phyloP scores from a whole-genome alignment of 78 protist genomes.

The Goniomonas avonlea region DNA sequence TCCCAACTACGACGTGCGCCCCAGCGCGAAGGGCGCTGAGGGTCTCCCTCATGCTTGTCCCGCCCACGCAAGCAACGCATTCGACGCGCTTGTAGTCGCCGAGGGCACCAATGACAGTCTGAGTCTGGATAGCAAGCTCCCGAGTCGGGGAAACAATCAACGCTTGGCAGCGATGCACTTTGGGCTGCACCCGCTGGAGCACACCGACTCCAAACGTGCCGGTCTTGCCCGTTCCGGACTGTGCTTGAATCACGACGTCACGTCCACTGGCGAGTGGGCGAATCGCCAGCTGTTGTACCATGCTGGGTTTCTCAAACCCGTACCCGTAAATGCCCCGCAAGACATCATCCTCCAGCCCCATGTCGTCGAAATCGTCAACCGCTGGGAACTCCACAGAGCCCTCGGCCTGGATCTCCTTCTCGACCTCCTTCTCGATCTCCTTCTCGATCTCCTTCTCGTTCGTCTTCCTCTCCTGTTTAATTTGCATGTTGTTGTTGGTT shows the following conservation, averaged over 20 bases:
- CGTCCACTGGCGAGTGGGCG: conserved; percentile 26
- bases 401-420: too few species aligned
- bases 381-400: too few species aligned
- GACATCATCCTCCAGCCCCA: conserved; percentile 16
- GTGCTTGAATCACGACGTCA: conserved; percentile 79
- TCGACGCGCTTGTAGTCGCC: conserved; percentile 30
- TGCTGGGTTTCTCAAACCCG: conserved; percentile 45
- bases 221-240: conserved; percentile 92
- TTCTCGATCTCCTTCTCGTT: too few species aligned
- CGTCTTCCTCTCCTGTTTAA: too few species aligned
- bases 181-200: conserved; percentile 45
- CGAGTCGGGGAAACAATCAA: too few species aligned
- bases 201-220: conserved; percentile 75
- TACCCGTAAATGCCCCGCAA: conserved; percentile 15
- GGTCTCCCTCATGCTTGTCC: conserved; percentile 33
- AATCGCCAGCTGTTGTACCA: conserved; percentile 28
- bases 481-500: too few species aligned
- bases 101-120: conserved; percentile 21
- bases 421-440: too few species aligned
- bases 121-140: too few species aligned
- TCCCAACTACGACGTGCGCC: conserved; percentile 75
- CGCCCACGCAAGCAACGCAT: conserved; percentile 35
- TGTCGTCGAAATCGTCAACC: conserved; percentile 26
- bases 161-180: conserved; percentile 15
- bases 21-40: background rate